Base-by-base conservation (phyloP, 2,329 filamentous ascomycete species). In the Aspergillus aculeatus region DNA sequence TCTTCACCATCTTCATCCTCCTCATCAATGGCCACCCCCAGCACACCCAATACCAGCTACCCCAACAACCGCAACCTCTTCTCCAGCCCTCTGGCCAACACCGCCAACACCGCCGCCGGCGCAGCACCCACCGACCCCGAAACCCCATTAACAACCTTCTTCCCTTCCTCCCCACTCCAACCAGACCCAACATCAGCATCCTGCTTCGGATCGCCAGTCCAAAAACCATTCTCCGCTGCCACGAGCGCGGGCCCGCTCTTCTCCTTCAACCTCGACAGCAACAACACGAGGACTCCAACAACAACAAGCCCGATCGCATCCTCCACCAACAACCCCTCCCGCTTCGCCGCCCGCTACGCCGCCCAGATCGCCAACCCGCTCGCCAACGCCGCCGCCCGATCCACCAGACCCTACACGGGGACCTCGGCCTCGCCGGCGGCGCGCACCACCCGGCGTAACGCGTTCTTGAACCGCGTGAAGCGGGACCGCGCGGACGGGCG, bases 381-480 rank as follows among this genome's bases (percentile, higher is more conserved):
- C 23, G 54, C 66, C 14, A 53, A 35, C 32, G 32, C 32, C 14
- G 32, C 32, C 32, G 14, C 38, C 14, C 38, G 16, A 7, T 19
- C 14, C 14, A 44, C 14, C 16, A 16, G 38, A 19, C 66, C 64
- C 16, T 32, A 58, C 50, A 66, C 70, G 32, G 60, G 56, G 7
- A 59, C 63, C 1, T 63, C 70, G 2, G 62, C 67, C 0, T 68
- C 69, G 2, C 68, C 66, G 3, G 62, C 71, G 5, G 68, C 71
- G 51, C 73, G 73, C 56, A 69, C 71, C 11, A 70, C 73, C 35
- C 72, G 75, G 26, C 75, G 75, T 54, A 71, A 69, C 23, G 68
- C 71, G 49, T 81, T 80, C 57, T 64, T 80, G 3, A 79, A 78
- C 62, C 73, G 75, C 23, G 70, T 80, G 19, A 74, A 73, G 52